Evolutionary conservation across 2,329 filamentous ascomycete species (phyloP).

Genomic region (Phyllosticta paracitricarpa): DNA sequence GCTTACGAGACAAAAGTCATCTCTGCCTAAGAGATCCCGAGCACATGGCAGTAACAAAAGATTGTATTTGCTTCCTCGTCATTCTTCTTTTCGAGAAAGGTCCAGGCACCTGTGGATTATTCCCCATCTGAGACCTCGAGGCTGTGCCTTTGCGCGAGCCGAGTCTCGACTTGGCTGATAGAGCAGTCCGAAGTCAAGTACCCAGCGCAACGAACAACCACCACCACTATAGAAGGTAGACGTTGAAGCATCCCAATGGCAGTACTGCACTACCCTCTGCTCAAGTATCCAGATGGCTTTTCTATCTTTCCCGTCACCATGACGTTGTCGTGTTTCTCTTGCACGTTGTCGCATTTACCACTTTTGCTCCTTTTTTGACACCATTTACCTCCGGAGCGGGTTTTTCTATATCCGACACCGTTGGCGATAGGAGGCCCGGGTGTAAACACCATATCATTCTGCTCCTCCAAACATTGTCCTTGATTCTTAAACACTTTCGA

Average conservation of each 20-base stretch:
- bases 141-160: not conserved
- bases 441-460: not conserved
- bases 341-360: not conserved
- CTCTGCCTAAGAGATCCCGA: not conserved
- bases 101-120: not conserved
- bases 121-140: not conserved
- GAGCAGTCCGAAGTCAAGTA: not conserved
- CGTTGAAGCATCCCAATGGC: not conserved
- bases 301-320: not conserved
- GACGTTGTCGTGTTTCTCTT: not conserved
- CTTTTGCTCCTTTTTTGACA: not conserved
- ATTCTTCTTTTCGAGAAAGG: not conserved
- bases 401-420: not conserved
- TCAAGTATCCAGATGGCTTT: not conserved
- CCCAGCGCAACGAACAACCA: not conserved
- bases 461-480: too few species aligned
- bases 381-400: not conserved
- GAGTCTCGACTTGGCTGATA: not conserved
- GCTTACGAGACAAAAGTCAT: not conserved
- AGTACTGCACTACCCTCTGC: not conserved
- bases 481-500: too few species aligned
- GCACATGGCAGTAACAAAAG: not conserved
- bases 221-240: not conserved
- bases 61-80: not conserved
- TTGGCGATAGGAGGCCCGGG: not conserved